These are phyloP conservation scores for Paramecium caudatum DNA, from an alignment of 73 alveolate species.

Conservation along the genomic window DNA sequence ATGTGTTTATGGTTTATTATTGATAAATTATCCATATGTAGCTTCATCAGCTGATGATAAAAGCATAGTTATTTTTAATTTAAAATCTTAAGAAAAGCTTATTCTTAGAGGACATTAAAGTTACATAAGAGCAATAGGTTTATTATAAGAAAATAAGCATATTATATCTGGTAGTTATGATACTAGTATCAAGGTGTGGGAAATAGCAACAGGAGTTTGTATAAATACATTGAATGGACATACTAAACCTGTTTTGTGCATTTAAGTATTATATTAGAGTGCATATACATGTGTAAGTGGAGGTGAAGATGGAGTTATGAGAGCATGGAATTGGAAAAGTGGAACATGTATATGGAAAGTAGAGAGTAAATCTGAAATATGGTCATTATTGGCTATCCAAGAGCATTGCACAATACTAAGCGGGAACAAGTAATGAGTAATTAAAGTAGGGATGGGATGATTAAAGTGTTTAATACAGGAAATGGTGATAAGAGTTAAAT, in stretches of 20 bases:
- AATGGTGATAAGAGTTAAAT: slow-evolving; percentile 1
- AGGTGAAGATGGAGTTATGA: slow-evolving; percentile 29
- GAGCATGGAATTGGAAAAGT: slow-evolving; percentile 61
- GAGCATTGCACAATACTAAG: slow-evolving; percentile 25
- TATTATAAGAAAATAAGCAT: slow-evolving; percentile 27
- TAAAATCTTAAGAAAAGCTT: slow-evolving; percentile 38
- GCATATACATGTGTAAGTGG: slow-evolving; percentile 29
- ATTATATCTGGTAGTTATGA: slow-evolving; percentile 61
- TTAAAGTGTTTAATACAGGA: slow-evolving; percentile 24
- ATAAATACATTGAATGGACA: slow-evolving; percentile 57
- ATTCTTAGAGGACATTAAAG: slow-evolving; percentile 49
- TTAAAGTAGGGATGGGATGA: slow-evolving; percentile 1
- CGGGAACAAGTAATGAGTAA: slow-evolving; percentile 29
- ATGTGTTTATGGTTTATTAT: slow-evolving; percentile 51
- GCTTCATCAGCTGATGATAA: slow-evolving; percentile 58
- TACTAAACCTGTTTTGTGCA: slow-evolving; percentile 50
- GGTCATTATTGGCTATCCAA: slow-evolving; percentile 25
- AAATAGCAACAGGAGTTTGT: slow-evolving; percentile 34
- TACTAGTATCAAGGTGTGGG: slow-evolving; percentile 49
- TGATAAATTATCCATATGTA: slow-evolving; percentile 38
- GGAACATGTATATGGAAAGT: slow-evolving; percentile 42
- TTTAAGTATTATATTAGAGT: slow-evolving; percentile 1
- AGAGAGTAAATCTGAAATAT: slow-evolving; percentile 57
- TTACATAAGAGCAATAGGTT: slow-evolving; percentile 46
- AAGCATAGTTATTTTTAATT: slow-evolving; percentile 17